Base-by-base conservation (phyloP, 2,329 filamentous ascomycete species). In the Bipolaris victoriae region DNA sequence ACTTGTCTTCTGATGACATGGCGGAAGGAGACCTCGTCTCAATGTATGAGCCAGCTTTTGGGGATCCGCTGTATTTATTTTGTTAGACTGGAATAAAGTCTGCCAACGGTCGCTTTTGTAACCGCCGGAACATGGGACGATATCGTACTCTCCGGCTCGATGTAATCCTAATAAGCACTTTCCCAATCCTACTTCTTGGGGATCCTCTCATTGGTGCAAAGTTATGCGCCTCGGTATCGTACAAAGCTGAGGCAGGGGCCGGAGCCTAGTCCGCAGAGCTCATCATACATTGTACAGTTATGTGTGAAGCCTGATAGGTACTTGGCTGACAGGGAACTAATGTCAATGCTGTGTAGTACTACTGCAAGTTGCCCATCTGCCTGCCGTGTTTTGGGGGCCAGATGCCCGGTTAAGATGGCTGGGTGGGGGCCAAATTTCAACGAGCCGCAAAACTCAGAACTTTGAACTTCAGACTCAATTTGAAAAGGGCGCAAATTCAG, bases 1-100 rank as follows among this genome's bases (percentile, higher is more conserved):
- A 55, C n/a, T 45, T 46, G 13, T 37, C 20, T 7, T 36, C 40
- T 11, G 49, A 44, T 35, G 49, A 20, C 49, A 52, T 52, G 29
- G n/a, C 22, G 22, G 36, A 40, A 7, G 31, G 24, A 13, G n/a
- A 3, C 4, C 35, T 20, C 18, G 46, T 20, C 7, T 40, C 3
- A 31, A 11, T 11, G 35, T 13, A 5, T 9, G 5, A 39, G 15
- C n/a, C 22, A 3, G 6, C 20, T 10, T 20, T 37, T 18, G 11
- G 6, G 15, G 7, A 16, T 7, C 26, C 9, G 46, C 11, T 33
- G 35, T 31, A 49, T 39, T 16, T 49, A 29, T 29, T 13, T 16
- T 10, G 20, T n/a, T 16, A 29, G 22, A 18, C 20, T 5, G 15
- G 33, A 16, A 35, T 22, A 3, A 16, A n/a, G 9, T 15, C n/a